Conservation (phyloP, 2,329 filamentous ascomycete genomes). For the Chrysoporthe puriensis region DNA sequence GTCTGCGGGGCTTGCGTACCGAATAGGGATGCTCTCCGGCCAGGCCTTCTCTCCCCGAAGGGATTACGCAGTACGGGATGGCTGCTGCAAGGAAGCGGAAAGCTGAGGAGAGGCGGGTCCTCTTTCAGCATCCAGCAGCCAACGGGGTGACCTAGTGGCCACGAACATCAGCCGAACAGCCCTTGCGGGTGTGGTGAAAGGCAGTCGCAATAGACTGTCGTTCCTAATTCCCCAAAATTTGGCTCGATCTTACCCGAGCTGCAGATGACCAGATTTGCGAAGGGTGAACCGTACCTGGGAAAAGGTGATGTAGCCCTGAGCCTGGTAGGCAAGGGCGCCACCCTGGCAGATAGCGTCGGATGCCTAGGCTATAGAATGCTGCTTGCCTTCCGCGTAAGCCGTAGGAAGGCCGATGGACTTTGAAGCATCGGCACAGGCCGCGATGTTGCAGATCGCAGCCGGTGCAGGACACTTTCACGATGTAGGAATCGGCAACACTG, state of each 20-base stretch:
- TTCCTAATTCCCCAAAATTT: background rate
- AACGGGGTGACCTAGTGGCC: conserved; percentile 5
- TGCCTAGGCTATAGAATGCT: background rate
- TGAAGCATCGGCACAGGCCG: background rate
- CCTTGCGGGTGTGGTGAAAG: background rate
- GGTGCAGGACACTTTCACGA: background rate
- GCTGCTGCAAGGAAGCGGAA: conserved; percentile 7
- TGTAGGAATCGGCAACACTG: background rate
- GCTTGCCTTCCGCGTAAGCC: background rate
- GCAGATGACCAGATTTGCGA: background rate
- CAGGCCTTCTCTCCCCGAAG: conserved; percentile 9
- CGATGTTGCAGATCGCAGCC: background rate
- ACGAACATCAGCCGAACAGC: conserved; percentile 3
- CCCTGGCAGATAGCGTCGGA: conserved; percentile 5
- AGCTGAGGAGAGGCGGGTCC: background rate
- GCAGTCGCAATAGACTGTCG: background rate
- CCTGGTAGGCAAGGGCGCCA: background rate
- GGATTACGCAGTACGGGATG: conserved; percentile 10
- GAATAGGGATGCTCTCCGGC: conserved; percentile 17
- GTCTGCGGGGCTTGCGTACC: conserved; percentile 25
- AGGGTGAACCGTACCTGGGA: background rate
- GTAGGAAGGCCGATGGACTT: background rate
- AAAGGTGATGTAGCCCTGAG: background rate
- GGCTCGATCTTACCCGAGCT: background rate
- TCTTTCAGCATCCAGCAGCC: background rate